Evolutionary conservation across 441 rosid species (phyloP).

Genomic region (Pelargonium exstipulatum): DNA sequence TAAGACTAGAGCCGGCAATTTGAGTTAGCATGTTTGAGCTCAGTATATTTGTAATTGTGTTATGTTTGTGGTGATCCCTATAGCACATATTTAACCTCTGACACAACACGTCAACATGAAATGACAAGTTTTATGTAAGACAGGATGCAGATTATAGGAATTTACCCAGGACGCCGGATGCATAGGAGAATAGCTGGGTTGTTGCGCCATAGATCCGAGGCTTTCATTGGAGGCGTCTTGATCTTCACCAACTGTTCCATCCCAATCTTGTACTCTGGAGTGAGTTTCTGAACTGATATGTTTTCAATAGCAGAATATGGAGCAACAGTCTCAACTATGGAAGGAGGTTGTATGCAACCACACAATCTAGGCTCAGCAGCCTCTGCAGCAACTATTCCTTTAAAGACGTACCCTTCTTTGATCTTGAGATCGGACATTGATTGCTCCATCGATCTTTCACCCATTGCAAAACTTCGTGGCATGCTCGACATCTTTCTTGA

Average conservation of each 20-base stretch:
- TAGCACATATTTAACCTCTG: no score
- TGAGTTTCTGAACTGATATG: conserved; percentile 43
- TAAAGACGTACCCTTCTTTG: conserved; percentile 52
- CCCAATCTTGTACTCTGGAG: conserved; percentile 55
- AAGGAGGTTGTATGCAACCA: conserved; percentile 53
- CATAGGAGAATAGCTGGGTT: conserved; percentile 55
- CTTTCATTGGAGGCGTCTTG: conserved; percentile 56
- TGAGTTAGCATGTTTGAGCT: no score
- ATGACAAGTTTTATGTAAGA: not conserved
- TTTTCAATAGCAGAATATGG: conserved; percentile 41
- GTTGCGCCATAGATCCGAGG: conserved; percentile 52
- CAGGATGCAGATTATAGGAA: conserved; percentile 8
- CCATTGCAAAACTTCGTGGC: conserved; percentile 20
- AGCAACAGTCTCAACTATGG: conserved; percentile 43
- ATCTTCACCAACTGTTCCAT: conserved; percentile 50
- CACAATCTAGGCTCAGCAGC: conserved; percentile 54
- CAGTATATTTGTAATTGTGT: no score
- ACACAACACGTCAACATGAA: not conserved
- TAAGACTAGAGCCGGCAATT: no score
- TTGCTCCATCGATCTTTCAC: conserved; percentile 38
- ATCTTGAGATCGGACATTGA: conserved; percentile 49
- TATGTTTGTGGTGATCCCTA: no score
- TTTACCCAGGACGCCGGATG: conserved; percentile 62
- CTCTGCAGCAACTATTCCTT: conserved; percentile 59
- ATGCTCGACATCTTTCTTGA: conserved; percentile 27